Percentiles rank a stretch among this genome's conserved stretches.
Evolutionary conservation across 2,329 filamentous ascomycete species (phyloP).

Genomic region (Curvularia sp.): DNA sequence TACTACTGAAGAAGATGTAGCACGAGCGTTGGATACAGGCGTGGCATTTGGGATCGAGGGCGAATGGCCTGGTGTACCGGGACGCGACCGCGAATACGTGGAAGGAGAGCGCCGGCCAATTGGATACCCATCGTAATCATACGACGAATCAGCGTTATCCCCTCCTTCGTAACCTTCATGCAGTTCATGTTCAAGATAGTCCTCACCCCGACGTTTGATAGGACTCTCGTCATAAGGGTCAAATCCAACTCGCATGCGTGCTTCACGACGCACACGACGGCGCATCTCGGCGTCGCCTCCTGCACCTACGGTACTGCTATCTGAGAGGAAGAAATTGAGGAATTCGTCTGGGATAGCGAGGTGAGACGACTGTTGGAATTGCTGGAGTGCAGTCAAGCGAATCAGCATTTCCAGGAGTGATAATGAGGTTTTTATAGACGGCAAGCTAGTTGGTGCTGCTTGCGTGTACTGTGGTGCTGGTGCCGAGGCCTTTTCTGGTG

Average conservation of each 20-base stretch:
- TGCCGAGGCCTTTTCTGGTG: slow-evolving; percentile 31
- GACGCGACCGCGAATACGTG: slow-evolving; percentile 27
- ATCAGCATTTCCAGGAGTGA: slow-evolving; percentile 90
- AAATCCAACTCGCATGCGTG: slow-evolving; percentile 69
- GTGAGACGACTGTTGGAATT: slow-evolving; percentile 89
- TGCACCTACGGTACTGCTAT: slow-evolving; percentile 70
- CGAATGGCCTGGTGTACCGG: slow-evolving; percentile 22
- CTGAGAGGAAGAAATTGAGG: slow-evolving; percentile 83
- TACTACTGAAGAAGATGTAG: slow-evolving; percentile 3
- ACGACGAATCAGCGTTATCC: slow-evolving; percentile 18
- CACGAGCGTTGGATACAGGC: slow-evolving; percentile 21
- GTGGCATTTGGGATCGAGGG: neutral
- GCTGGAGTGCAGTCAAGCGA: slow-evolving; percentile 83
- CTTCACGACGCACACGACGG: slow-evolving; percentile 66
- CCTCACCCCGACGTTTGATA: slow-evolving; percentile 69
- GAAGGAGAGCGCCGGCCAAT: slow-evolving; percentile 25
- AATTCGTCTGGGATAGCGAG: slow-evolving; percentile 90
- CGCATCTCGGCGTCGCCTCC: slow-evolving; percentile 68
- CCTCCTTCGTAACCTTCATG: slow-evolving; percentile 24
- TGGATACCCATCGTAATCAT: slow-evolving; percentile 45
- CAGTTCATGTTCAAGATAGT: slow-evolving; percentile 63
- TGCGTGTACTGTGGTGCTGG: slow-evolving; percentile 15
- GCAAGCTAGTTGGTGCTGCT: slow-evolving; percentile 45
- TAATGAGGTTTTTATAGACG: slow-evolving; percentile 68
- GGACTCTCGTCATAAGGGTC: slow-evolving; percentile 77